phyloP scores from a whole-genome alignment of 2,329 filamentous ascomycete species.

The Colletotrichum sp. region DNA sequence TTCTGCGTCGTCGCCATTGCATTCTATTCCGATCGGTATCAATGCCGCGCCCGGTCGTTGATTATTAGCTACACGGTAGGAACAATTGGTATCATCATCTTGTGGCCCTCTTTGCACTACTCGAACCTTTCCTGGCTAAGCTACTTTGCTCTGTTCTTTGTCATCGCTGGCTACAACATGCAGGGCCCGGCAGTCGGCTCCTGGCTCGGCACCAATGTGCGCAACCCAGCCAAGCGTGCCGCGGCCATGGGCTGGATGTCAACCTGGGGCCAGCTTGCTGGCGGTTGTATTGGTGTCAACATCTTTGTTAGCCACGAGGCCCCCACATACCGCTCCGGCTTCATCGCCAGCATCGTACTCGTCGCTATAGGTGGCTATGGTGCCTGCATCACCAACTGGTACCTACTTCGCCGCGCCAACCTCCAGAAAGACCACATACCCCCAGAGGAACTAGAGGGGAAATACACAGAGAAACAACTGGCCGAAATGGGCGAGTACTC shows the following conservation, averaged over 20 bases:
- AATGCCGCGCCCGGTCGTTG: background rate
- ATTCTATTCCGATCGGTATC: background rate
- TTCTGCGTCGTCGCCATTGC: background rate
- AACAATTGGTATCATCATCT: background rate
- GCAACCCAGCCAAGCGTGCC: background rate
- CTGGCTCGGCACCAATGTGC: background rate
- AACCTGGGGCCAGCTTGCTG: background rate
- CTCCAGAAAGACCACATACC: background rate
- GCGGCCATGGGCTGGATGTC: background rate
- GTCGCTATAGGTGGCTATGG: background rate
- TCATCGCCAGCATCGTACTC: background rate
- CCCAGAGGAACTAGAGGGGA: background rate
- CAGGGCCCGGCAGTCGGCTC: constrained; percentile 16
- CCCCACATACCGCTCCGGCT: background rate
- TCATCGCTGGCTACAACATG: background rate
- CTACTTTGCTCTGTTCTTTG: background rate
- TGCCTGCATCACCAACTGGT: background rate
- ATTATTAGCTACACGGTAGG: background rate
- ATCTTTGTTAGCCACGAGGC: background rate
- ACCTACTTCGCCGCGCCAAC: background rate
- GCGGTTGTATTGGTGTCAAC: constrained; percentile 14
- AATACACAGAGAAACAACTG: background rate
- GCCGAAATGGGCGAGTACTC: background rate
- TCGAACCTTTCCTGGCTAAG: background rate
- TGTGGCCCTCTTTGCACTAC: background rate